phyloP scores from a whole-genome alignment of 2,329 filamentous ascomycete genomes.

The Myriosclerotinia curreyana region DNA sequence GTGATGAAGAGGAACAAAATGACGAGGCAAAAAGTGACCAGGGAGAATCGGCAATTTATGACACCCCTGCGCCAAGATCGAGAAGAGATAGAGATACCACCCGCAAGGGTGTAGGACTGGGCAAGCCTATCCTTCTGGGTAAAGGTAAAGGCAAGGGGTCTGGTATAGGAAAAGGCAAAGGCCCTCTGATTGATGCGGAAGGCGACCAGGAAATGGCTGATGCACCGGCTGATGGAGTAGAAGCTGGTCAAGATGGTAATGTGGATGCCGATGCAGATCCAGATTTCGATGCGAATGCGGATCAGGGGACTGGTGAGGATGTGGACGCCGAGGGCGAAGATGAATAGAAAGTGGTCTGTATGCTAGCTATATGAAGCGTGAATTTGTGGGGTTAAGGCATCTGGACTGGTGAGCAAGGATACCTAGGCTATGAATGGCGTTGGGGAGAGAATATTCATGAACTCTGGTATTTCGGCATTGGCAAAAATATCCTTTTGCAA shows the following conservation, averaged over 20 bases:
- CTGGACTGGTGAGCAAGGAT: conserved; percentile 9
- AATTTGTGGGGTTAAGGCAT: conserved; percentile 7
- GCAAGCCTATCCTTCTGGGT: conserved; percentile 33
- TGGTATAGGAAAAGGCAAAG: conserved; percentile 28
- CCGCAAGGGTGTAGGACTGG: conserved; percentile 32
- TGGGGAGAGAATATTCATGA: conserved; percentile 8
- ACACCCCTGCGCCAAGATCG: conserved; percentile 32
- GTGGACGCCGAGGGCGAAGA: conserved; percentile 10
- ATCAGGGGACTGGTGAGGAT: not conserved
- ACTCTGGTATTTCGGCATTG: conserved; percentile 3
- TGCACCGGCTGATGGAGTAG: conserved; percentile 30
- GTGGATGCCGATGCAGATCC: conserved; percentile 3
- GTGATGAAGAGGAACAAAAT: conserved; percentile 34
- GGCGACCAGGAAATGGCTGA: conserved; percentile 41
- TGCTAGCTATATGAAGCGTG: not conserved
- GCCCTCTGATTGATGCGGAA: conserved; percentile 25
- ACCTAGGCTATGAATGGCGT: conserved; percentile 18
- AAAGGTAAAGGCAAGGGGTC: conserved; percentile 24
- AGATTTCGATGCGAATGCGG: not conserved
- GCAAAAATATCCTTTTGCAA: conserved; percentile 15
- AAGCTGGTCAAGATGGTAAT: conserved; percentile 2
- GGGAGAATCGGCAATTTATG: conserved; percentile 34
- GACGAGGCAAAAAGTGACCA: conserved; percentile 27
- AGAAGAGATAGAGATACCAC: conserved; percentile 27
- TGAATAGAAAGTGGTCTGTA: conserved; percentile 10